These are phyloP conservation scores for Cladophialophora carrionii DNA, from an alignment of 2,329 filamentous ascomycete genomes.

Conservation along the genomic window DNA sequence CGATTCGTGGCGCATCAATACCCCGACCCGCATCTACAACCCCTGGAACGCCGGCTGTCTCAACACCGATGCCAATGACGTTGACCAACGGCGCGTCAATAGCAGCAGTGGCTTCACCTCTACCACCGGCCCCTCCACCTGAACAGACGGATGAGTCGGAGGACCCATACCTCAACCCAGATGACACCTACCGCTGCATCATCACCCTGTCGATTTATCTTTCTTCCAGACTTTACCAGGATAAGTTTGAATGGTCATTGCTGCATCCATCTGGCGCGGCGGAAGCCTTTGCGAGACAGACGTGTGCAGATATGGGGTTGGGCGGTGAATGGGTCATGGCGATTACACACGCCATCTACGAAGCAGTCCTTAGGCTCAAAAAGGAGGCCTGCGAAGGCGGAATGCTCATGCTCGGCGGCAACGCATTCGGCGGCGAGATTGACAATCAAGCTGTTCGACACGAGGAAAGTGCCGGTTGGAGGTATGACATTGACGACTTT, in stretches of 20 bases:
- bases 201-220: slow-evolving; percentile 90
- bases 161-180: slow-evolving; percentile 69
- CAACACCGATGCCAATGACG: slow-evolving; percentile 57
- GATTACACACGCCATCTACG: slow-evolving; percentile 95
- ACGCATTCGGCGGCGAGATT: slow-evolving; percentile 66
- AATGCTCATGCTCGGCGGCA: slow-evolving; percentile 67
- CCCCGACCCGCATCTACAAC: slow-evolving; percentile 36
- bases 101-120: slow-evolving; percentile 69
- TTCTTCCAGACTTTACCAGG: slow-evolving; percentile 86
- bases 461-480: slow-evolving; percentile 83
- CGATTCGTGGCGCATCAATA: slow-evolving; percentile 37
- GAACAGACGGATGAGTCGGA: slow-evolving; percentile 23
- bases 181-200: slow-evolving; percentile 93
- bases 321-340: slow-evolving; percentile 91
- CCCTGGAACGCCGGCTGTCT: slow-evolving; percentile 40
- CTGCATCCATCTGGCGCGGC: slow-evolving; percentile 89
- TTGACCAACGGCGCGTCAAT: slow-evolving; percentile 52
- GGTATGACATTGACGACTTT: slow-evolving; percentile 89
- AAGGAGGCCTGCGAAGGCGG: slow-evolving; percentile 96
- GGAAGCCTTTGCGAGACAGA: slow-evolving; percentile 88
- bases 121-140: slow-evolving; percentile 45
- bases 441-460: slow-evolving; percentile 84
- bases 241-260: slow-evolving; percentile 97
- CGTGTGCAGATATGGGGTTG: slow-evolving; percentile 87
- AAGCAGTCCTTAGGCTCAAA: slow-evolving; percentile 87